These are phyloP conservation scores for Cryphonectria nitschkei DNA, from an alignment of 2,329 filamentous ascomycete species.

Conservation along the genomic window DNA sequence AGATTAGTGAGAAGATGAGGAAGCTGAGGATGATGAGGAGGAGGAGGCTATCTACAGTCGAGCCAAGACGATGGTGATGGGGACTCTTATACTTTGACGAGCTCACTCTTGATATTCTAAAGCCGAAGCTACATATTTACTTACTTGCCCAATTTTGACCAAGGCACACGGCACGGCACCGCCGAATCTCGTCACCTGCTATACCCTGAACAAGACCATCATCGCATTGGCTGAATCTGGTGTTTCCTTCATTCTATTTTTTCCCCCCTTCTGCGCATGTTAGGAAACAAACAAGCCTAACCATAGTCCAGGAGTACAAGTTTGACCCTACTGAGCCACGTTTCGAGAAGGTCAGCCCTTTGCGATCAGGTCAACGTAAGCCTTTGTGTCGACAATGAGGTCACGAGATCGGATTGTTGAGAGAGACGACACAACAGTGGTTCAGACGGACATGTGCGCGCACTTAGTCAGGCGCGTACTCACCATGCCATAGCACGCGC, in stretches of 20 bases:
- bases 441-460: not conserved
- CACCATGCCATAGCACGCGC: not conserved
- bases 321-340: not conserved
- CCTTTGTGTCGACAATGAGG: not conserved
- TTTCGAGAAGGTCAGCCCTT: constrained; percentile 1
- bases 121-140: not conserved
- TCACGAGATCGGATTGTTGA: not conserved
- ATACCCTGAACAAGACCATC: not conserved
- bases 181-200: not conserved
- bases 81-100: constrained; percentile 7
- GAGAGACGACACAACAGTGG: too few relatives aligned
- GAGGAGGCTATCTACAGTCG: not conserved
- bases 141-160: not conserved
- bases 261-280: not conserved
- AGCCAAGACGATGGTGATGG: not conserved
- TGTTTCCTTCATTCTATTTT: not conserved
- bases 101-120: not conserved
- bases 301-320: not conserved
- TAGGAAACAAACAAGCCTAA: not conserved
- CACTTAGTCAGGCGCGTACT: not conserved
- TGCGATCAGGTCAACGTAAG: not conserved
- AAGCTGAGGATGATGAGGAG: not conserved
- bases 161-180: not conserved
- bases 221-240: not conserved
- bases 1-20: not conserved